Evolutionary conservation across 176 grass and related monocot species (phyloP).

Genomic region (Avena sativa): DNA sequence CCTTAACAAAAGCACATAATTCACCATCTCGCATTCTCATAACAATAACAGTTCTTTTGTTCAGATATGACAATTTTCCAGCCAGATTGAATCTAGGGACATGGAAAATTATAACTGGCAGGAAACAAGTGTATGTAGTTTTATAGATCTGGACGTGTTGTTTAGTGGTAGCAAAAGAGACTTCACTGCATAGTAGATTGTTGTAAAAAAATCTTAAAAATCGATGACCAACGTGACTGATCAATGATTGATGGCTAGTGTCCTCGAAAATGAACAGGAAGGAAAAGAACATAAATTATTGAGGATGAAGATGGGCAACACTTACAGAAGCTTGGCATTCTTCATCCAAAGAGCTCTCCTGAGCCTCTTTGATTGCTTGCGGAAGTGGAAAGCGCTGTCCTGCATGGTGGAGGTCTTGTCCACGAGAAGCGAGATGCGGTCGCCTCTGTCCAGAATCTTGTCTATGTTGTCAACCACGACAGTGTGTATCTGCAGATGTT

Average conservation of each 20-base stretch:
- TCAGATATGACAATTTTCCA: neutral
- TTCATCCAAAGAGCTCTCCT: slow-evolving; percentile 90
- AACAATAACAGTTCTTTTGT: neutral
- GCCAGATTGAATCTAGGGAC: neutral
- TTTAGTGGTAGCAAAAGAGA: neutral
- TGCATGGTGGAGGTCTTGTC: slow-evolving; percentile 98
- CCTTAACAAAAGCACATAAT: neutral
- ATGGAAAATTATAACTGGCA: neutral
- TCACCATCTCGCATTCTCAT: neutral
- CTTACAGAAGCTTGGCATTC: slow-evolving; percentile 95
- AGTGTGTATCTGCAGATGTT: slow-evolving; percentile 79
- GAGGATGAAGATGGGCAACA: neutral
- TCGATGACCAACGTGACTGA: too few species aligned
- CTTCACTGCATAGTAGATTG: neutral
- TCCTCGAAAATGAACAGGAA: neutral
- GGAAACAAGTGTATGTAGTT: neutral
- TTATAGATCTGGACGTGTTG: too few species aligned
- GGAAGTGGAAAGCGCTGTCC: slow-evolving; percentile 86
- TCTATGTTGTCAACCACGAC: slow-evolving; percentile 98
- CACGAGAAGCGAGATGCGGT: slow-evolving; percentile 88
- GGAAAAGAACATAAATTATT: neutral
- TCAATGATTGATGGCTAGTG: neutral
- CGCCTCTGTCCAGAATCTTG: slow-evolving; percentile 94
- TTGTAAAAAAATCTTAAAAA: neutral
- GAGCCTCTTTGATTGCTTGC: slow-evolving; percentile 88